Conservation (phyloP, 78 protist genomes). For the Dictyostelium discoideum region DNA sequence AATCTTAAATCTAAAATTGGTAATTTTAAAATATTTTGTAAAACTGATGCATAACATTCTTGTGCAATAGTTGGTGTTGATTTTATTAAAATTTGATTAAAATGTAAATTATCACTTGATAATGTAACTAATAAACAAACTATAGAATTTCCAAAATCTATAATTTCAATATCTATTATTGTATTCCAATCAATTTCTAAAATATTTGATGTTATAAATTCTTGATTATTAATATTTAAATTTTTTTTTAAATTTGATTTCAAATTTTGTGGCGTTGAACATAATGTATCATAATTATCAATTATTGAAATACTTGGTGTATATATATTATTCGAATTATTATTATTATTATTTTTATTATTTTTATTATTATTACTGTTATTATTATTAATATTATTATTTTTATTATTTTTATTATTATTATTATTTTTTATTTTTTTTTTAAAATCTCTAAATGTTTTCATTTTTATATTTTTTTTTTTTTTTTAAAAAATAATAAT, state of each 20-base stretch:
- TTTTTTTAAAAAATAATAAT: neutral
- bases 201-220: neutral
- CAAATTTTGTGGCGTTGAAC: neutral
- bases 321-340: neutral
- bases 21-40: conserved; percentile 7
- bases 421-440: neutral
- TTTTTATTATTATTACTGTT: neutral
- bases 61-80: conserved; percentile 20
- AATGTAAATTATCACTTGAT: neutral
- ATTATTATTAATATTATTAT: neutral
- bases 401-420: neutral
- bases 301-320: neutral
- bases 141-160: neutral
- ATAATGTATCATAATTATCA: neutral
- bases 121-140: neutral
- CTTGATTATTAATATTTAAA: neutral
- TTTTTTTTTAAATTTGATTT: neutral
- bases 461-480: neutral
- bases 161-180: neutral
- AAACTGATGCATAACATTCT: conserved; percentile 28
- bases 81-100: conserved; percentile 16
- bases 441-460: neutral
- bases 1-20: conserved; percentile 32
- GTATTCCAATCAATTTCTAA: neutral
- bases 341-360: neutral